Base-by-base conservation (phyloP, 495 filamentous ascomycete genomes). In the Aspergillus olivimuriae region DNA sequence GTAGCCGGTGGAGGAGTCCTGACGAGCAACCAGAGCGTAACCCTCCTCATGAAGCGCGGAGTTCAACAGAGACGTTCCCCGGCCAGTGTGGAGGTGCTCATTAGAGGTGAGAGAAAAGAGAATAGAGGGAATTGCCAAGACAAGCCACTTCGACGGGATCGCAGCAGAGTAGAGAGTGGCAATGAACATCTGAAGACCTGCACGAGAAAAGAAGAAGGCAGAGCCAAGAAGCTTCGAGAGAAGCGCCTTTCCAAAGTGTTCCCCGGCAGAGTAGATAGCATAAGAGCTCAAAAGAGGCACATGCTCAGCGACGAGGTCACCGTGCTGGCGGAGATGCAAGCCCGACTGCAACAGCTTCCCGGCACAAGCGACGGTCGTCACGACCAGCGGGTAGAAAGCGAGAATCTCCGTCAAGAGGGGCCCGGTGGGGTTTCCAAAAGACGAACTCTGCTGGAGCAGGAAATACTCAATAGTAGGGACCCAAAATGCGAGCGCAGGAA, bases 1-100 rank as follows among this genome's bases (percentile, higher is more conserved):
- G 57, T 98, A 98, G 2, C 92, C 92, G 7, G 92, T 96, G 11
- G 80, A 59, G 0, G 87, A 94, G 56, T 96, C 90, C 53, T 77
- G 67, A 12, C 92, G 82, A 23, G 83, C 89, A 31, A 96, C 55
- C 4, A 97, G 62, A 2, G 75, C 69, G 40, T 62, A 77, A 3
- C 68, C 69, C 34, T 70, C 63, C 11, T 52, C 54, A 16, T 61
- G 53, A 14, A 97, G 65, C 1, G 75, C 82, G 3, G 62, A 56
- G 48, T 95, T 91, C 15, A 92, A 59, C 2, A 70, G 67, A 5
- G 56, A 56, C 0, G 76, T 71, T 14, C 77, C 75, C 37, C 57
- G 55, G 19, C 48, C 45, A 4, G 76, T 72, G 14, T 75, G 68
- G 21, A 86, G 63, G 59, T 95, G 88, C 8, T 81, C 78, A 55